Evolutionary conservation across 1,139 yeast species (phyloP), one percentile per base, ranked within the genome.

Genomic region (Suhomyces bribrorum): DNA sequence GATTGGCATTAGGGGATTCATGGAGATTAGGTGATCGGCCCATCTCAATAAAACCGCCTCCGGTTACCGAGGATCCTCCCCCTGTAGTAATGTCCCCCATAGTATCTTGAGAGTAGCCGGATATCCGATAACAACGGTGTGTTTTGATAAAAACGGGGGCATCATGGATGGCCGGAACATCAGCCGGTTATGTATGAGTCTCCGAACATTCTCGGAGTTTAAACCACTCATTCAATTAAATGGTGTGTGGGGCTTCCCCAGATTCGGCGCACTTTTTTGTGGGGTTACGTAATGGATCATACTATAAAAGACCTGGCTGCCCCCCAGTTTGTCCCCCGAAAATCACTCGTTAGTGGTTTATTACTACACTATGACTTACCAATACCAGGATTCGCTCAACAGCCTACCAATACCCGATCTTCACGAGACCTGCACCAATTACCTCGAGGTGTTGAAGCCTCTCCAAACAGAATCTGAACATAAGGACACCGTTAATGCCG

Each of bases 391-490:
- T 41, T 61, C 69, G 40, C 68, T 84, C 42, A 62, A 71, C 41
- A 81, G 79, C 56, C 69, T 88, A 25, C 96, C 96, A 12, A 86
- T 88, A 33, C 96, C 96, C 1, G 77, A 79, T 28, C 67, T 88
- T 41, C 65, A 70, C 29, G 79, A 78, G 40, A 83, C 96, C 1
- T 77, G 92, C 52, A 54, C 65, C 17, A 69, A 74, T 45, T 88
- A 86, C 55, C 66, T 88, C 38, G 74, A 73, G 26, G 83, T 79
- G 3, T 69, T 87, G 32, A 77, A 78, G 56, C 96, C 96, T 0
- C 68, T 88, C 25, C 95, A 85, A 59, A 83, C 87, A 2, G 83
- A 81, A 36, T 66, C 66, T 29, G 96, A 87, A 57, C 84, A 84
- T 54, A 63, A 65, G 37, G 69, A 69, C 36, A 85, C 95, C 1